Evolutionary conservation across 306 rosid species (phyloP).

Genomic region (Quercus mongolica): DNA sequence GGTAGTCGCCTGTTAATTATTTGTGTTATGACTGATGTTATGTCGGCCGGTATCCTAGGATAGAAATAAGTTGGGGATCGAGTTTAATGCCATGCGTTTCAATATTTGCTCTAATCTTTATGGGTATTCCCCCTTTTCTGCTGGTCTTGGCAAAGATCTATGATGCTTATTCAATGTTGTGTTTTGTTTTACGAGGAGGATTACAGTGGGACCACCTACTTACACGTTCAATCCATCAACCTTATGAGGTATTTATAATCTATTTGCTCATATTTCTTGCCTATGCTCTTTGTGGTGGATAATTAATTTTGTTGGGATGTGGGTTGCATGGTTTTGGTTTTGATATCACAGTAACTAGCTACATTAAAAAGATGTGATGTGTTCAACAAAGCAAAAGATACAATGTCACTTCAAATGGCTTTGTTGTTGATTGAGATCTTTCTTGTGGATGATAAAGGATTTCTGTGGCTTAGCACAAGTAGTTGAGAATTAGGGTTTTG

Average conservation of each 20-base stretch:
- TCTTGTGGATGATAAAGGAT: not conserved
- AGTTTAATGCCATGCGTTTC: not conserved
- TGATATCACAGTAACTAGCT: not conserved
- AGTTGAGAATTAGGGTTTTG: not conserved
- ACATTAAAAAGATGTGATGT: not conserved
- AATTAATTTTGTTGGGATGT: slow-evolving; percentile 7
- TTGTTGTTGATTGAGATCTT: not conserved
- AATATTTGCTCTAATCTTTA: not conserved
- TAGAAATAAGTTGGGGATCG: not conserved
- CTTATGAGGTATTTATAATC: slow-evolving; percentile 8
- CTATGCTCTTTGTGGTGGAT: not conserved
- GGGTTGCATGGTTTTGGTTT: slow-evolving; percentile 10
- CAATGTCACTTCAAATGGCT: not conserved
- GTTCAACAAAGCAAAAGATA: not conserved
- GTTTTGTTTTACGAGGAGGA: slow-evolving; percentile 34
- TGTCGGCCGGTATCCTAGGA: not conserved
- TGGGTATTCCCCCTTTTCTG: not conserved
- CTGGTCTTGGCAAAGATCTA: slow-evolving; percentile 1
- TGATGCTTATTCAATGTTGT: slow-evolving; percentile 35
- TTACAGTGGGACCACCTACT: slow-evolving; percentile 31
- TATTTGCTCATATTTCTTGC: not conserved
- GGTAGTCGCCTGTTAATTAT: not conserved
- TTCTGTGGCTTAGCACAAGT: not conserved
- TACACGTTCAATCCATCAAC: slow-evolving; percentile 27
- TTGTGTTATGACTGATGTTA: too few relatives aligned